Evolutionary conservation across 768 basidiomycete species (phyloP).

Genomic region (Strobilomyces confusus): DNA sequence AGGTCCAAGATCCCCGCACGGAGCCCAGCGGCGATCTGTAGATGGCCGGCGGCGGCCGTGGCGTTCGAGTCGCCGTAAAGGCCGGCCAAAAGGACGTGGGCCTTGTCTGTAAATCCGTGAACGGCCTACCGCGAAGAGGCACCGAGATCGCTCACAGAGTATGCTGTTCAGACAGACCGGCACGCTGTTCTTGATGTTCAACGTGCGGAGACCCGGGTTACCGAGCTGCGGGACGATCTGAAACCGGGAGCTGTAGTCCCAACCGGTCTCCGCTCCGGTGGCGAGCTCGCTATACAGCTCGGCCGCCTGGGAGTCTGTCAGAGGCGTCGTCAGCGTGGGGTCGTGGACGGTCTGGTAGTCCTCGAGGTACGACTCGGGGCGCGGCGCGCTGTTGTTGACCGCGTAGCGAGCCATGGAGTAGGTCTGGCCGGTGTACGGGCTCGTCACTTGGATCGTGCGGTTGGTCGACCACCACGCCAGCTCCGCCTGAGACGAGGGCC

Average conservation of each 20-base stretch:
- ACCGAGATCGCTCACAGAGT: slow-evolving; percentile 51
- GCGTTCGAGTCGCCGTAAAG: slow-evolving; percentile 53
- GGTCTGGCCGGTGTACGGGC: slow-evolving; percentile 65
- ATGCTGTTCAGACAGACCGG: slow-evolving; percentile 84
- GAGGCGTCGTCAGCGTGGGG: slow-evolving; percentile 45
- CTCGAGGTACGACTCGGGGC: slow-evolving; percentile 80
- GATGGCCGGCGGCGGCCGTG: slow-evolving; percentile 46
- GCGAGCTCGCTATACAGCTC: slow-evolving; percentile 86
- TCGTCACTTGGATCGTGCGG: slow-evolving; percentile 61
- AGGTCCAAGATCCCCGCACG: slow-evolving; percentile 78
- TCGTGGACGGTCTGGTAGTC: slow-evolving; percentile 82
- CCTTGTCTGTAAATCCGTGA: slow-evolving; percentile 48
- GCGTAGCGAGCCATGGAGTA: slow-evolving; percentile 68
- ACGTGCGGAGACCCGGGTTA: slow-evolving; percentile 56
- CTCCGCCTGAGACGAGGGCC: slow-evolving; percentile 55
- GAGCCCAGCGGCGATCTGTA: slow-evolving; percentile 50
- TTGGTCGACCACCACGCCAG: slow-evolving; percentile 80
- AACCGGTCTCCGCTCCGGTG: slow-evolving; percentile 79
- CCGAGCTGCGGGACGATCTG: slow-evolving; percentile 31
- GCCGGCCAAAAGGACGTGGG: slow-evolving; percentile 54
- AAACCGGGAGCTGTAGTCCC: slow-evolving; percentile 44
- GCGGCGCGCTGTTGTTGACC: slow-evolving; percentile 80
- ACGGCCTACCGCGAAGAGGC: not conserved
- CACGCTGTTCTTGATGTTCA: slow-evolving; percentile 67
- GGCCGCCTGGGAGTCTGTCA: slow-evolving; percentile 57